These are phyloP conservation scores for Talaromyces piceae DNA, from an alignment of 2,329 filamentous ascomycete species.

Conservation along the genomic window DNA sequence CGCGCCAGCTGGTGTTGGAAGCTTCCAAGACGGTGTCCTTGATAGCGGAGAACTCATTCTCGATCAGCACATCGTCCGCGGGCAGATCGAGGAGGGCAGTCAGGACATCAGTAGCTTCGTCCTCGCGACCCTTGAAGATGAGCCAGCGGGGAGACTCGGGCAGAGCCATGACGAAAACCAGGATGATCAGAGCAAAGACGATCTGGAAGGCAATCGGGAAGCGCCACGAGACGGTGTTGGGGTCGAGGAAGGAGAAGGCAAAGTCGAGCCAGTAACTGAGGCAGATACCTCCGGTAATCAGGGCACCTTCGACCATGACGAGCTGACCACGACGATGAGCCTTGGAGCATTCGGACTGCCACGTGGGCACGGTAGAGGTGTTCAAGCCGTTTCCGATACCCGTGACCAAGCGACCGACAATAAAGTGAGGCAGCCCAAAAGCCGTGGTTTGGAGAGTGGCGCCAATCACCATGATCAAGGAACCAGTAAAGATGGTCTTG, in stretches of 20 bases:
- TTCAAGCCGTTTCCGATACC: conserved; percentile 49
- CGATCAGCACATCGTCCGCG: conserved; percentile 38
- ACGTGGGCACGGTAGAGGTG: conserved; percentile 46
- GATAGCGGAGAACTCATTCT: conserved; percentile 44
- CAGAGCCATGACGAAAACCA: conserved; percentile 41
- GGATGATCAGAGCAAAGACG: conserved; percentile 47
- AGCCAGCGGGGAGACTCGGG: conserved; percentile 55
- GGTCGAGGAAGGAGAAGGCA: conserved; percentile 47
- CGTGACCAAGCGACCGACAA: conserved; percentile 45
- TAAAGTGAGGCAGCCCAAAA: conserved; percentile 42
- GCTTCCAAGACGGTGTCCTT: conserved; percentile 48
- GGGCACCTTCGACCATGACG: conserved; percentile 47
- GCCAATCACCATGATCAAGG: conserved; percentile 44
- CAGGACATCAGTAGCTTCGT: conserved; percentile 44
- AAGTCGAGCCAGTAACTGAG: conserved; percentile 47
- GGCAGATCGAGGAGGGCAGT: conserved; percentile 41
- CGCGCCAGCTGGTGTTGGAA: conserved; percentile 46
- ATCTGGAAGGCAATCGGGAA: conserved; percentile 54
- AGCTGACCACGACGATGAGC: conserved; percentile 44
- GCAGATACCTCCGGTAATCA: conserved; percentile 46
- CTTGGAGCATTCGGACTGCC: conserved; percentile 46
- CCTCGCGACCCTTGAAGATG: conserved; percentile 48
- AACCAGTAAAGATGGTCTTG: conserved; percentile 44
- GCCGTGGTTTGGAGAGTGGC: conserved; percentile 42
- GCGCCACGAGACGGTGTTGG: conserved; percentile 44